A percentile compares a stretch with the other conserved stretches of the same genome.
Evolutionary conservation across 2,329 filamentous ascomycete genomes (phyloP).

Genomic region (Pezicula neosporulosa): DNA sequence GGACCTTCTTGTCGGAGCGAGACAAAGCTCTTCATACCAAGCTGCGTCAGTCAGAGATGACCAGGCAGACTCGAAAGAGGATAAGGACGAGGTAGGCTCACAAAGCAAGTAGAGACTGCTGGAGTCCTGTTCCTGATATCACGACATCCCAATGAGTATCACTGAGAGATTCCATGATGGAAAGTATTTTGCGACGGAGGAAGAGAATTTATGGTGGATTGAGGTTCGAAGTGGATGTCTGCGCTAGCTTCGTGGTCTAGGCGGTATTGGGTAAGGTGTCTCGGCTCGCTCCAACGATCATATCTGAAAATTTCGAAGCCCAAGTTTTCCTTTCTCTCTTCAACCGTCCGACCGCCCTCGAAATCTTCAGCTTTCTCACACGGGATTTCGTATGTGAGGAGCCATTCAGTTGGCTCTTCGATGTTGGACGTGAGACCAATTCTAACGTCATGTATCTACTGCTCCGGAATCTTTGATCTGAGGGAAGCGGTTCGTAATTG

Average conservation of each 20-base stretch:
- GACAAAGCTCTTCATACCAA: slow-evolving; percentile 74
- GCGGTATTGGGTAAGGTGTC: slow-evolving; percentile 6
- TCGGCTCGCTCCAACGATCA: background rate
- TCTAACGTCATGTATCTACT: slow-evolving; percentile 79
- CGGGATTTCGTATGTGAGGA: slow-evolving; percentile 32
- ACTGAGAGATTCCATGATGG: slow-evolving; percentile 67
- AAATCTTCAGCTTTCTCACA: slow-evolving; percentile 25
- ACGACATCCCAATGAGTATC: slow-evolving; percentile 77
- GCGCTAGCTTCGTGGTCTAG: slow-evolving; percentile 12
- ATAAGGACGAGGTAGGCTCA: slow-evolving; percentile 35
- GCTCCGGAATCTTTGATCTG: slow-evolving; percentile 71
- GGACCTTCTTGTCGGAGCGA: slow-evolving; percentile 83
- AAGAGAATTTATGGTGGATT: slow-evolving; percentile 11
- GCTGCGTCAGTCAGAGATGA: slow-evolving; percentile 71
- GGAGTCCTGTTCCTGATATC: slow-evolving; percentile 74
- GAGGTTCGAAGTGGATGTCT: slow-evolving; percentile 5
- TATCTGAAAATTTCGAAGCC: background rate
- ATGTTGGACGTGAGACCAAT: slow-evolving; percentile 61
- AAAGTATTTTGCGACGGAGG: slow-evolving; percentile 2
- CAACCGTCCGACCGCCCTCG: slow-evolving; percentile 37
- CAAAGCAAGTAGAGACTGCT: slow-evolving; percentile 78
- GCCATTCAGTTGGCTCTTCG: slow-evolving; percentile 54
- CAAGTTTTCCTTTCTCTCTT: slow-evolving; percentile 28
- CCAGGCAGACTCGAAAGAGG: slow-evolving; percentile 18
- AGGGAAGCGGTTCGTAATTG: slow-evolving; percentile 81